These are phyloP conservation scores for Aureobasidium subglaciale DNA, from an alignment of 2,329 filamentous ascomycete genomes.

Conservation along the genomic window DNA sequence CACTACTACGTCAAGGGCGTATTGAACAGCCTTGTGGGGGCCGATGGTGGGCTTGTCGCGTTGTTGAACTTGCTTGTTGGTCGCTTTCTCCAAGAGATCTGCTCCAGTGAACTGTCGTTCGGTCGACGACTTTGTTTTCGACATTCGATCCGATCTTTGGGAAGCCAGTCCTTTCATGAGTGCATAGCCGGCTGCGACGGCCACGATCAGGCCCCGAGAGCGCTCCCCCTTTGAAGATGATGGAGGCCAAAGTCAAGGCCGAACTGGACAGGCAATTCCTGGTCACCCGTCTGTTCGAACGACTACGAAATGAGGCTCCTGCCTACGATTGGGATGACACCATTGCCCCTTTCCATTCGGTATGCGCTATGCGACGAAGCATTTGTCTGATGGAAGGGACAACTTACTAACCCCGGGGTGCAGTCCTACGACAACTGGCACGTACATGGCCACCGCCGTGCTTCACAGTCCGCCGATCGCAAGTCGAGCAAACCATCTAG, in stretches of 20 bases:
- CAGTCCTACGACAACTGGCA: slow-evolving; percentile 83
- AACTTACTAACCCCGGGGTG: neutral
- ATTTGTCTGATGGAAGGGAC: neutral
- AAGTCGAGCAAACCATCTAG: slow-evolving; percentile 7
- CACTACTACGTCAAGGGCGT: neutral
- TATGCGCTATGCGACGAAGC: slow-evolving; percentile 18
- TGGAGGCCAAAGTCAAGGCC: slow-evolving; percentile 16
- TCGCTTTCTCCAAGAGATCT: neutral
- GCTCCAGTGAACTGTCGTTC: neutral
- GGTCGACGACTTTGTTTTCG: neutral
- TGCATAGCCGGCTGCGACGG: slow-evolving; percentile 5
- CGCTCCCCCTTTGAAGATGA: neutral
- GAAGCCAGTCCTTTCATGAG: neutral
- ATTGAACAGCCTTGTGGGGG: slow-evolving; percentile 5
- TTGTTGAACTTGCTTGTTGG: slow-evolving; percentile 1
- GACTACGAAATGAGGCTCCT: slow-evolving; percentile 28
- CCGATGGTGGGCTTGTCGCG: neutral
- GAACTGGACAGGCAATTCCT: slow-evolving; percentile 16
- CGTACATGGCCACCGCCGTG: slow-evolving; percentile 33
- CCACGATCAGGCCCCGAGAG: neutral
- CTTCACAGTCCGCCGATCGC: slow-evolving; percentile 21
- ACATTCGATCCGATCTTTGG: neutral
- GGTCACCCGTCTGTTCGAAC: slow-evolving; percentile 26
- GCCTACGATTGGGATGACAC: slow-evolving; percentile 33
- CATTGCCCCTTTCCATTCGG: slow-evolving; percentile 40